Base-by-base conservation (phyloP, 495 filamentous ascomycete species). In the Stereocaulon alpinum region DNA sequence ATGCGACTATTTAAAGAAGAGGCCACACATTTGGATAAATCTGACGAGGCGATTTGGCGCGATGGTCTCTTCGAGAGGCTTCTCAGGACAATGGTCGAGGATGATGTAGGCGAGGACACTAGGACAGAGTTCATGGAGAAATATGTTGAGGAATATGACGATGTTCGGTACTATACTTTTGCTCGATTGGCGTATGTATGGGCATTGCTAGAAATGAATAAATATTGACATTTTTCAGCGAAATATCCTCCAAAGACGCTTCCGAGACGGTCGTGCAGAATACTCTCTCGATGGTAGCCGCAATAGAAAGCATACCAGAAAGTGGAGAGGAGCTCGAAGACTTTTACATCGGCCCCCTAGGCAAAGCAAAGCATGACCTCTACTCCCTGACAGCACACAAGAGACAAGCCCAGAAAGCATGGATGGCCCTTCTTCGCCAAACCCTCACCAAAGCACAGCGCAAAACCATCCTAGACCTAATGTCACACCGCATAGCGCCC, bases 1-100 rank as follows among this genome's bases (percentile, higher is more conserved):
- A 92, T 96, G 91, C 83, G 87, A 48, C 68, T 96, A 14, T 67
- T 95, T 56, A 90, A 91, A 72, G 84, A 84, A 61, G 86, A 91
- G 66, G 78, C 81, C 18, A 79, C 80, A 50, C 76, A 87, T 68
- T 69, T 84, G 32, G 74, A 77, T 51, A 74, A 76, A 40, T 79
- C 77, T 7, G 78, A 82, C 18, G 84, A 86, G 55, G 76, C 80
- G 56, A 76, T 74, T 18, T 94, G 91, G 73, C 81, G 82, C 1
- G 77, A 75, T 4, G 72, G 69, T 10, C 77, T 86, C 42, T 86
- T 96, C 61, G 72, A 67, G 20, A 76, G 77, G 17, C 76, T 93
- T 37, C 71, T 95, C 11, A 72, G 73, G 49, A 76, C 73, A 0
- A 61, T 96, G 27, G 59, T 96, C n/a, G 73, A 80, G 24, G 74